phyloP scores from a whole-genome alignment of 75 land plant species.

The Azolla pinnata region DNA sequence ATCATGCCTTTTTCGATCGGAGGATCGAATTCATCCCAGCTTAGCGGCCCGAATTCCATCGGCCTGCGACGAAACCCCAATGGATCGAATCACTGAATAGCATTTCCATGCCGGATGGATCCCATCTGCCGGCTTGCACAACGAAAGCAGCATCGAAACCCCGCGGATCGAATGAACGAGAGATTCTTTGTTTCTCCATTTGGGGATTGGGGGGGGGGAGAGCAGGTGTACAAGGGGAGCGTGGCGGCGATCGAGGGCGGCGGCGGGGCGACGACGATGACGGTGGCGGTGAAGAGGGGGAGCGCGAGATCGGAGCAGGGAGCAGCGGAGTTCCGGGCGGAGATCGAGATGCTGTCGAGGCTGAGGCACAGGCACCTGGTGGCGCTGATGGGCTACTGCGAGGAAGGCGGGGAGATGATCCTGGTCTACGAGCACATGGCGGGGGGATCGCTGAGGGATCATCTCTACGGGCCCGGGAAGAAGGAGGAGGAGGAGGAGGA shows the following conservation, averaged over 20 bases:
- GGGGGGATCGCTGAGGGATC: conserved; percentile 24
- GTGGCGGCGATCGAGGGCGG: conserved; percentile 16
- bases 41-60: too few species aligned
- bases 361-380: conserved; percentile 40
- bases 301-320: conserved; percentile 35
- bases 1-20: too few species aligned
- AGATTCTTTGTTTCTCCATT: too few species aligned
- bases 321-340: conserved; percentile 28
- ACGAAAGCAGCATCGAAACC: too few species aligned
- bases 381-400: conserved; percentile 40
- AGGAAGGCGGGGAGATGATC: conserved; percentile 37
- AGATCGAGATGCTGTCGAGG: conserved; percentile 29
- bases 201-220: too few species aligned
- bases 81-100: too few species aligned
- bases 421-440: conserved; percentile 49
- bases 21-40: too few species aligned
- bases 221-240: conserved; percentile 47
- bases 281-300: conserved; percentile 39
- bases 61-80: too few species aligned
- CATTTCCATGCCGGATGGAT: too few species aligned
- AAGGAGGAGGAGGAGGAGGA: conserved; percentile 14
- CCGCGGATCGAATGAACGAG: too few species aligned
- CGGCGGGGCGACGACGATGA: conserved; percentile 15
- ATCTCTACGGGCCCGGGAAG: conserved; percentile 26
- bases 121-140: too few species aligned